Evolutionary conservation across 2,329 filamentous ascomycete species (phyloP).

Genomic region (Alternaria ethzedia): DNA sequence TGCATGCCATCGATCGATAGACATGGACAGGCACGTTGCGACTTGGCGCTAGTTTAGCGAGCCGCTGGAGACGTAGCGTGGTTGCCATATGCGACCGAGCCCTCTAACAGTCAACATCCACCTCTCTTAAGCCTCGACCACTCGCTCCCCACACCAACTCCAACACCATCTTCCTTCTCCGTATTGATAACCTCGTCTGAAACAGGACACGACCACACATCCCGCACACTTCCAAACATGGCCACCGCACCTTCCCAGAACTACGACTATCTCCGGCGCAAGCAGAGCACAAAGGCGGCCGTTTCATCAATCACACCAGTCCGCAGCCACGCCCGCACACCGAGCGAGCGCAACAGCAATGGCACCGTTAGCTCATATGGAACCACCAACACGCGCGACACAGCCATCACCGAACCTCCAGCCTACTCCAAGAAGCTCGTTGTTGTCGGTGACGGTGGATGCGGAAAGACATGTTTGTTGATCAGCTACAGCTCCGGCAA

Average conservation of each 20-base stretch:
- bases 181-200: constrained; percentile 35
- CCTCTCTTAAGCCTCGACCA: constrained; percentile 23
- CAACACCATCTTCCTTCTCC: constrained; percentile 21
- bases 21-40: constrained; percentile 8
- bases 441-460: constrained; percentile 96
- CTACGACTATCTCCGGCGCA: constrained; percentile 65
- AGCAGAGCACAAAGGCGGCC: constrained; percentile 56
- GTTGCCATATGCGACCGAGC: constrained; percentile 26
- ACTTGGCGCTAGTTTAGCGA: constrained; percentile 13
- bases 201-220: constrained; percentile 4
- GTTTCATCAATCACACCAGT: constrained; percentile 43
- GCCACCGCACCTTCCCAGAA: constrained; percentile 48
- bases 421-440: constrained; percentile 99
- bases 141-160: constrained; percentile 17
- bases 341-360: constrained; percentile 77
- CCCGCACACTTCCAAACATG: constrained; percentile 21
- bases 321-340: constrained; percentile 56
- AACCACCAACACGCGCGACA: constrained; percentile 78
- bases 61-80: constrained; percentile 10
- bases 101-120: constrained; percentile 25
- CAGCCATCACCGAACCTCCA: constrained; percentile 86
- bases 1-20: constrained; percentile 1
- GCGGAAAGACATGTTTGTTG: constrained; percentile 96
- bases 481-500: constrained; percentile 99
- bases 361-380: constrained; percentile 87